Conservation (phyloP, 257 asterid genomes). For the Capsicum pubescens region DNA sequence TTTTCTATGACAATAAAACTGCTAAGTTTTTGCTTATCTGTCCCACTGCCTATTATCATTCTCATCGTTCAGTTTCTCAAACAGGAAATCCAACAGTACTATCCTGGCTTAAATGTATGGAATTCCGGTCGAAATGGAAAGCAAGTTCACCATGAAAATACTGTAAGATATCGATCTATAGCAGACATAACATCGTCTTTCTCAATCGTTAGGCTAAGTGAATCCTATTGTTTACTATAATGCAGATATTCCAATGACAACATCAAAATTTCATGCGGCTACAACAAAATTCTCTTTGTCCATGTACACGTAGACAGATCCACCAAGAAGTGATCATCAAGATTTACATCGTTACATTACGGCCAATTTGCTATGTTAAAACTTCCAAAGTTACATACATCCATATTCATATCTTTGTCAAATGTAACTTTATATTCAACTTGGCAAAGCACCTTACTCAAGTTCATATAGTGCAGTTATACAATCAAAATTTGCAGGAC, state of each 20-base stretch:
- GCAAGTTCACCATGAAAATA: conserved; percentile 63
- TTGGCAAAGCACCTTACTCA: background rate
- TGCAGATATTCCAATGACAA: conserved; percentile 83
- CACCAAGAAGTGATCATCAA: conserved; percentile 25
- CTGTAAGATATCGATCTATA: conserved; percentile 53
- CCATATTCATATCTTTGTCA: background rate
- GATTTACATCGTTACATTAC: background rate
- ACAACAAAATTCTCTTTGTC: conserved; percentile 68
- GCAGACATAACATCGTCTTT: conserved; percentile 1
- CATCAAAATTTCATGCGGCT: conserved; percentile 77
- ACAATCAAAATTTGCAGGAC: background rate
- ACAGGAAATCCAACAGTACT: conserved; percentile 71
- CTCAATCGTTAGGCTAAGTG: background rate
- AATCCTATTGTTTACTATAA: background rate
- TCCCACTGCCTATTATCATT: background rate
- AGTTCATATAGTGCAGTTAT: background rate
- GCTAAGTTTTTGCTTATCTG: background rate
- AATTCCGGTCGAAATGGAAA: conserved; percentile 78
- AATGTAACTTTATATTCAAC: background rate
- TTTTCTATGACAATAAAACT: background rate
- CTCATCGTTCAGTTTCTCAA: background rate
- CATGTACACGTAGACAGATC: conserved; percentile 55
- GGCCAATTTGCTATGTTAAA: background rate
- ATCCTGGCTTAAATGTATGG: conserved; percentile 83
- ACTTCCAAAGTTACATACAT: background rate